These are phyloP conservation scores for Camellia granthamiana DNA, from an alignment of 148 eudicot genomes.

Conservation along the genomic window DNA sequence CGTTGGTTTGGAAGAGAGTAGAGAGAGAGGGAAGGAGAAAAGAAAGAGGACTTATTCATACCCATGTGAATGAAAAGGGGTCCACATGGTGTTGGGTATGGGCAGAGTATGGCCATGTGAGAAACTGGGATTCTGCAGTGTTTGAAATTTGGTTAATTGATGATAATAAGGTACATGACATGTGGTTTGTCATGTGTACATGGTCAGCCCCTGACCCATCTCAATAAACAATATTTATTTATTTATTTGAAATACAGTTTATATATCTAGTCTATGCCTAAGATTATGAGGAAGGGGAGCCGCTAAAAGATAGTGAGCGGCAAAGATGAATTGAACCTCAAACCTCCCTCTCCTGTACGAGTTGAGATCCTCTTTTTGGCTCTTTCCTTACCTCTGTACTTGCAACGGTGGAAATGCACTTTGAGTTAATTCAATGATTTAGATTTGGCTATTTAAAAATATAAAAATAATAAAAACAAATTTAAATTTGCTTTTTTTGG, in stretches of 20 bases:
- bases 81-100: slow-evolving; percentile 34
- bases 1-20: slow-evolving; percentile 16
- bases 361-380: too few species aligned
- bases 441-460: too few species aligned
- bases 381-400: too few species aligned
- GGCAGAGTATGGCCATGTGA: slow-evolving; percentile 35
- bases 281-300: too few species aligned
- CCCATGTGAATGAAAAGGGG: slow-evolving; percentile 36
- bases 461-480: too few species aligned
- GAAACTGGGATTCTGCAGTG: slow-evolving; percentile 3
- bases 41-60: too few species aligned
- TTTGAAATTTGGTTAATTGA: slow-evolving; percentile 4
- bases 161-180: slow-evolving; percentile 8
- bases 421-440: too few species aligned
- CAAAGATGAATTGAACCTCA: too few species aligned
- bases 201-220: slow-evolving; percentile 2
- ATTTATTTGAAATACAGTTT: neutral
- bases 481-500: too few species aligned
- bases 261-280: neutral
- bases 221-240: neutral
- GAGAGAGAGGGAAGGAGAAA: neutral
- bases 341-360: too few species aligned
- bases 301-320: too few species aligned
- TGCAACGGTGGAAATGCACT: too few species aligned
- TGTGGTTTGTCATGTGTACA: slow-evolving; percentile 5